Conservation (phyloP, 345 rosid genomes). For the Rhodamnia rubescens region DNA sequence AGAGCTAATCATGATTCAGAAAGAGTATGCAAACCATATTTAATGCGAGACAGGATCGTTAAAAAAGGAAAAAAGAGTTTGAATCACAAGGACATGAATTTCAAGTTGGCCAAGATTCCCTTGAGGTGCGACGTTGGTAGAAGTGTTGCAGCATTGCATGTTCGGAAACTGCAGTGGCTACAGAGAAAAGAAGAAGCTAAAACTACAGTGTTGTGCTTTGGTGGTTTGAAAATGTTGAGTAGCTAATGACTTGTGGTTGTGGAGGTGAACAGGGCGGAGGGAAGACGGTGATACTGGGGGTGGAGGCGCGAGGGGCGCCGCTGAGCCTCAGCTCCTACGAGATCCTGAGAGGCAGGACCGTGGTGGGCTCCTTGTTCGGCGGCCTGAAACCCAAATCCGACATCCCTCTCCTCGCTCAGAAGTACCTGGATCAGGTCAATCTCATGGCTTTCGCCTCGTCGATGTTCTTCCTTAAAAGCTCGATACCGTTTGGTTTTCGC, state of each 20-base stretch:
- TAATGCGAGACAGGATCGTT: background rate
- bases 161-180: background rate
- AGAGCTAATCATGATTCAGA: background rate
- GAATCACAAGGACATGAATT: background rate
- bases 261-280: slow-evolving; percentile 42
- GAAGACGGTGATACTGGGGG: slow-evolving; percentile 53
- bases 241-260: background rate
- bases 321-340: slow-evolving; percentile 17
- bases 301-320: slow-evolving; percentile 22
- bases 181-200: background rate
- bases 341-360: slow-evolving; percentile 29
- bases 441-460: background rate
- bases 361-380: slow-evolving; percentile 37
- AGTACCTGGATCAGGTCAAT: slow-evolving; percentile 19
- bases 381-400: slow-evolving; percentile 53
- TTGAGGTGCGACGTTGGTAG: background rate
- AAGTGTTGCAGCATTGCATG: background rate
- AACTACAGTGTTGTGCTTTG: background rate
- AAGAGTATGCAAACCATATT: background rate
- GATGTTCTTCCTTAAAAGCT: background rate
- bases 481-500: background rate
- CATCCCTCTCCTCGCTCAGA: slow-evolving; percentile 31
- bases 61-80: no score
- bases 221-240: background rate
- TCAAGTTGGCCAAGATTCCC: background rate